Base-by-base conservation (phyloP, 192 early-diverging fungal species). In the Spinellus fusiger region DNA sequence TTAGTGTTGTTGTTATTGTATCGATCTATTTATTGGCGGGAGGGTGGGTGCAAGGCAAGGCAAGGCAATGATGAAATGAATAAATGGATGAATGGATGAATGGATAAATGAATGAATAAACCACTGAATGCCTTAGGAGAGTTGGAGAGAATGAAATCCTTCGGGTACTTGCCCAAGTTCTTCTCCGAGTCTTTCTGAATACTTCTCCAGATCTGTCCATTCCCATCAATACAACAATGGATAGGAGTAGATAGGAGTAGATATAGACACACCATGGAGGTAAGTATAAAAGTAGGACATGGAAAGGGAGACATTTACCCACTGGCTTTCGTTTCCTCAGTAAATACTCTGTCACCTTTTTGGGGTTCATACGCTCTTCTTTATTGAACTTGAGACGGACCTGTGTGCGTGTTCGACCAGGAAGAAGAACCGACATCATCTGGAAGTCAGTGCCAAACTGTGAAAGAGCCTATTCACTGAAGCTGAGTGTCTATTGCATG, bases 371-470 rank as follows among this genome's bases (percentile, higher is more conserved):
- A 18, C 50, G 38, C 50, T 73, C 71, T 18, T 73, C 71, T 10
- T 54, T 40, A 34, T 49, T 68, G 40, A 57, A 73, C 29, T 73
- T 73, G 23, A 64, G n/a, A 22, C 65, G 65, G 20, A 73, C 33
- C 28, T 68, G 61, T n/a, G 22, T 48, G 25, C 71, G 40, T 12
- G 56, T 59, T 46, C 71, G 32, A 9, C 48, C 54, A 10, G 65
- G 65, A 4, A 73, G 27, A 16, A 73, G 16, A 0, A 35, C 54
- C 22, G 65, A 44, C 15, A 73, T 64, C 62, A 68, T 73, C 35
- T 73, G 60, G 28, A 73, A 73, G 56, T 73, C 71, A 15, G 71
- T 73, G 9, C 71, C 71, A 62, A 61, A 73, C 12, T 68, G 62
- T 16, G 65, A 38, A 5, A 73, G 13, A 5, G 59, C 56, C 71